Base-by-base conservation (phyloP, 371 early-diverging fungal genomes). In the Actinomucor elegans region DNA sequence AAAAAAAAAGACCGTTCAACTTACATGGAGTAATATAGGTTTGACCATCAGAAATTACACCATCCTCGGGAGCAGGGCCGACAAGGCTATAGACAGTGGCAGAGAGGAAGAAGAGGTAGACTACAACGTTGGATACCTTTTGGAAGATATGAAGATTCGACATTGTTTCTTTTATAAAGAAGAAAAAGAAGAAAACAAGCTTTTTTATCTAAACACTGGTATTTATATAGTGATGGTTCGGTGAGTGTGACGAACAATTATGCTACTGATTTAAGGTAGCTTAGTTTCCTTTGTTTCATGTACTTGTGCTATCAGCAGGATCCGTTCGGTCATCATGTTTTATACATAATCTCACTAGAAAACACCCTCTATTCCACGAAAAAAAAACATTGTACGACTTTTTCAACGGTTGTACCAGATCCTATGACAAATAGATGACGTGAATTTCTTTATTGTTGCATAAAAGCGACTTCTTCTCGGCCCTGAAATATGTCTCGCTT, bases 71-170 rank as follows among this genome's bases (percentile, higher is more conserved):
- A 48, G 75, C 59, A 47, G 79, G 77, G 6, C 80, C 84, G 43
- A 79, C 73, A 28, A 84, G 69, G 12, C 66, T 64, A 63, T 85
- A 86, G 26, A 89, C 57, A 41, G 83, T 84, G 17, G 82, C 76
- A 32, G 82, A 76, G 14, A 86, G 62, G 64, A 89, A 77, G 61
- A 83, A 78, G 46, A 87, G 66, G 61, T 85, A 89, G 45, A 84
- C 87, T 27, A 87, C 32, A 32, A 86, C 80, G 73, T 89, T 89
- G 56, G 74, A 67, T 48, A 81, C 69, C 73, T 83, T 84, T 52
- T 78, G 81, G 56, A 64, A 66, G 51, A 74, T 61, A 41, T 77
- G 47, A 29, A 51, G 40, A 28, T 32, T 56, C 5, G 59, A 42
- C 64, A 63, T 63, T 26, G 24, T 38, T 52, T 21, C 24, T 35